Evolutionary conservation across 345 rosid species (phyloP).

Genomic region (Linum trigynum): DNA sequence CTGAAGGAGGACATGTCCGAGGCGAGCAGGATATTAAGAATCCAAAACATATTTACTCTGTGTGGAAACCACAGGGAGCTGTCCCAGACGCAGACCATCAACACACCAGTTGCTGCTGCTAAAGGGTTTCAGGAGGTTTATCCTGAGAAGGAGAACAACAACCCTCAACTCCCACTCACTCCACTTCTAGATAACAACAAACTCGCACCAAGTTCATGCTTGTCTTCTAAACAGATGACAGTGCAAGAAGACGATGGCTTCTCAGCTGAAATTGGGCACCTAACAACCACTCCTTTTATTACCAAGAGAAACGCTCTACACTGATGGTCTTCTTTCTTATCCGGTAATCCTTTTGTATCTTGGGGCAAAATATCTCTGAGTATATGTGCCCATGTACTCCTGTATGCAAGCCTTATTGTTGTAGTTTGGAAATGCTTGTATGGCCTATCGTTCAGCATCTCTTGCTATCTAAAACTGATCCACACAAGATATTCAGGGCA

Average conservation of each 20-base stretch:
- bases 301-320: constrained; percentile 31
- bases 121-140: constrained; percentile 19
- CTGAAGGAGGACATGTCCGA: constrained; percentile 31
- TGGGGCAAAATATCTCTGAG: background rate
- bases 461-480: background rate
- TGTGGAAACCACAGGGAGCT: constrained; percentile 94
- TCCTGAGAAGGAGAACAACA: constrained; percentile 41
- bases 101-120: constrained; percentile 26
- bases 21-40: constrained; percentile 50
- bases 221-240: constrained; percentile 13
- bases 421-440: constrained; percentile 6
- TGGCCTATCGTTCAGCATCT: constrained; percentile 1
- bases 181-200: constrained; percentile 46
- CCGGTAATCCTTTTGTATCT: background rate
- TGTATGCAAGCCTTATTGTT: background rate
- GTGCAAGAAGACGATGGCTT: constrained; percentile 20
- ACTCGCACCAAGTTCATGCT: constrained; percentile 21
- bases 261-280: constrained; percentile 41
- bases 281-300: constrained; percentile 52
- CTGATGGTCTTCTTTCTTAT: background rate
- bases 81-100: constrained; percentile 53
- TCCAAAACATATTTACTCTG: constrained; percentile 82
- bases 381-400: constrained; percentile 13
- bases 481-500: no score
- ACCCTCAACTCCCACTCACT: constrained; percentile 32